Conservation (phyloP, 108 stramenopile genomes). For the Nannochloropsis salina region DNA sequence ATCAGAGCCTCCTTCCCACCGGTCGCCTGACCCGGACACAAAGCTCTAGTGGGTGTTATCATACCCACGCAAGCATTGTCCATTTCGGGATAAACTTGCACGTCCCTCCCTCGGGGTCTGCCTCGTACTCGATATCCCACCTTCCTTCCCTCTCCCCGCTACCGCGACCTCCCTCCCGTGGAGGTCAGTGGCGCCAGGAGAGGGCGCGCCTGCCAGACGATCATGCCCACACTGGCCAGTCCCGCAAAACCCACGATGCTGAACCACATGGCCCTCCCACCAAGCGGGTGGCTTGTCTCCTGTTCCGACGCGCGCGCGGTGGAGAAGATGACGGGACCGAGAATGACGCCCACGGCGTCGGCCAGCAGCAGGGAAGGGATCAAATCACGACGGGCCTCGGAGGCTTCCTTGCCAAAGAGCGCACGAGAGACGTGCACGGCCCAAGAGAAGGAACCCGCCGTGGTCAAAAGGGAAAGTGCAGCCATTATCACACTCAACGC, state of each 20-base stretch:
- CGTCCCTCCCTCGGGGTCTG: background rate
- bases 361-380: background rate
- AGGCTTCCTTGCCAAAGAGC: background rate
- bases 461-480: background rate
- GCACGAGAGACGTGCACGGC: background rate
- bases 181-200: background rate
- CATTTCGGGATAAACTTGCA: background rate
- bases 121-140: background rate
- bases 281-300: background rate
- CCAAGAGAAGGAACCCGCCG: background rate
- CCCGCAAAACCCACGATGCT: background rate
- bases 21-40: no score
- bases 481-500: background rate
- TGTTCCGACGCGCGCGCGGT: background rate
- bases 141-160: background rate
- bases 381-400: background rate
- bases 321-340: background rate
- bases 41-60: no score
- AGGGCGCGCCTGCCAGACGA: background rate
- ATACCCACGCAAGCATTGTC: no score
- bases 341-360: background rate
- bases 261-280: background rate
- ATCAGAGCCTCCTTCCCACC: no score
- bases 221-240: background rate
- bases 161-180: background rate